phyloP scores from a whole-genome alignment of 768 basidiomycete species.

The Hirschioporus abietinus region DNA sequence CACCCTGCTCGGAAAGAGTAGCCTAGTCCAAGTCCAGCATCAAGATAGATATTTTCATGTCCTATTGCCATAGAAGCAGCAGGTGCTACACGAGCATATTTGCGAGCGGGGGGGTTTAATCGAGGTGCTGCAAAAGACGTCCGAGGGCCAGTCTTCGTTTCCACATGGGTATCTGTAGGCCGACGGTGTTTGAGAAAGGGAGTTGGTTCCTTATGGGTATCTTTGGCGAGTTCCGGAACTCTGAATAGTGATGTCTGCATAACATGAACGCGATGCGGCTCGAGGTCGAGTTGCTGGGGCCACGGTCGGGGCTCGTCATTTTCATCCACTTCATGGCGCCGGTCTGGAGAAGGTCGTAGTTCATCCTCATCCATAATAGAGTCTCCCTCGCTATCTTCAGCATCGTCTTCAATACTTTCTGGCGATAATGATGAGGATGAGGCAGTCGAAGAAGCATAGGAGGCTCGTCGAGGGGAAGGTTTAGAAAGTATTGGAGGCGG shows the following conservation, averaged over 20 bases:
- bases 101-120: constrained; percentile 67
- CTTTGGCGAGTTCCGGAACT: constrained; percentile 46
- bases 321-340: constrained; percentile 8
- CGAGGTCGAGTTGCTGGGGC: constrained; percentile 71
- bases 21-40: constrained; percentile 83
- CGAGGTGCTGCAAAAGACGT: constrained; percentile 73
- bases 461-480: constrained; percentile 22
- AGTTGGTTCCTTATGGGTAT: constrained; percentile 11
- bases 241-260: constrained; percentile 90
- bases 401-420: constrained; percentile 21
- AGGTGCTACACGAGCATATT: constrained; percentile 71
- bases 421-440: constrained; percentile 1
- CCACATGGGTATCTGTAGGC: constrained; percentile 12
- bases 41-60: constrained; percentile 60
- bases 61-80: constrained; percentile 61
- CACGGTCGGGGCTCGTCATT: constrained; percentile 51
- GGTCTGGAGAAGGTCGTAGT: not conserved
- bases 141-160: constrained; percentile 39
- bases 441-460: constrained; percentile 16
- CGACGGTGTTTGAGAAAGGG: constrained; percentile 12
- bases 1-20: constrained; percentile 88
- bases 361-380: constrained; percentile 3
- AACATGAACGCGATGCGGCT: constrained; percentile 84
- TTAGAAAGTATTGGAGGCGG: constrained; percentile 19
- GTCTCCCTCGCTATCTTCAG: constrained; percentile 30